Evolutionary conservation across 371 early-diverging fungal genomes (phyloP).

Genomic region (Mortierella sp.): DNA sequence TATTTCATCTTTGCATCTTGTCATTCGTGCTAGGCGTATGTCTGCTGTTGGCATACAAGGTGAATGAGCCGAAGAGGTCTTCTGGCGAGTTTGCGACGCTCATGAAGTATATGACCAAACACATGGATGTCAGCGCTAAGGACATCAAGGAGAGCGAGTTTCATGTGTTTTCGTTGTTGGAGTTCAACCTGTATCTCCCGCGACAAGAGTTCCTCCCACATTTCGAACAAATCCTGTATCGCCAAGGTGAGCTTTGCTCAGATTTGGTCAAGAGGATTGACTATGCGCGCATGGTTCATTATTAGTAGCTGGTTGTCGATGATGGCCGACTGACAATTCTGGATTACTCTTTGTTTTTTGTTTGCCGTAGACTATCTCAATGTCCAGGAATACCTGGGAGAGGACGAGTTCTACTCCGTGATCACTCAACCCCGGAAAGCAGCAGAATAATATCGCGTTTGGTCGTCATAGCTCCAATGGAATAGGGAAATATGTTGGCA

Average conservation of each 20-base stretch:
- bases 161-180: conserved; percentile 85
- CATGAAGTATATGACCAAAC: conserved; percentile 69
- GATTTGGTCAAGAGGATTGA: neutral
- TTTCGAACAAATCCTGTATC: conserved; percentile 80
- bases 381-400: conserved; percentile 67
- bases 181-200: conserved; percentile 88
- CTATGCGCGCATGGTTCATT: neutral
- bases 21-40: conserved; percentile 71
- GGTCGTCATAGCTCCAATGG: neutral
- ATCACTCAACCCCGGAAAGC: conserved; percentile 22
- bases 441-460: conserved; percentile 14
- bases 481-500: neutral
- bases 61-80: conserved; percentile 88
- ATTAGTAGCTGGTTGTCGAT: neutral
- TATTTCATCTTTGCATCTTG: no score
- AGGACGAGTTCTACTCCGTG: conserved; percentile 60
- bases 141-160: conserved; percentile 91
- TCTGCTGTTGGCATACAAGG: conserved; percentile 83
- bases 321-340: neutral
- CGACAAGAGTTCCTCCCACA: conserved; percentile 89
- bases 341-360: neutral
- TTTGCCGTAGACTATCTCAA: conserved; percentile 59
- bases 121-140: conserved; percentile 81
- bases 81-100: conserved; percentile 58
- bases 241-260: conserved; percentile 55